Evolutionary conservation across 345 rosid species (phyloP), one percentile per base, ranked within the genome.

Genomic region (Aquilaria malaccensis): DNA sequence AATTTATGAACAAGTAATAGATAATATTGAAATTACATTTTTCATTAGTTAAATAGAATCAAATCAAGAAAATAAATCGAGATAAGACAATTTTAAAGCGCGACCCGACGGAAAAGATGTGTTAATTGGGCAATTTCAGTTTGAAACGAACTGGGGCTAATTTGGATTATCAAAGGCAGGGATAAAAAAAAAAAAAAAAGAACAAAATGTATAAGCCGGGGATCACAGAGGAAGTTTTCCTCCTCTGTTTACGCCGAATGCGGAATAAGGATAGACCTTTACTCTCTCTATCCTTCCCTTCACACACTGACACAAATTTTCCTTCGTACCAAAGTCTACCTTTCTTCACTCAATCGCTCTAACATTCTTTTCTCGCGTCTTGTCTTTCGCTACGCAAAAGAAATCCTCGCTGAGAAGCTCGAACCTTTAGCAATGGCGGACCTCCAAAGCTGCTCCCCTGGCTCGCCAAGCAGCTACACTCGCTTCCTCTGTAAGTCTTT

Each of bases 241-340:
- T 37, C 43, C 7, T 37, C 43, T 9, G 22, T 22, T 37, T 37
- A 5, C 43, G 43, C 43, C 43, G 43, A 37, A 37, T 37, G 43
- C 43, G 43, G 43, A 4, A 4, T 37, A 3, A 30, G 77, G 73
- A 74, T 78, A 70, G 73, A 66, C 62, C 30, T 60, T 30, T 13
- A 37, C 62, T 45, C 60, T 47, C 75, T 62, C 70, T 50, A 66
- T 30, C 0, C 56, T 59, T 11, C 9, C 33, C 65, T 68, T n/a
- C 48, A 45, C 63, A 70, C 66, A 62, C 64, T 71, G 67, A 50
- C 61, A 62, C 72, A 66, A n/a, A 45, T 71, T 62, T 80, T 63
- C 85, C 93, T 78, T 86, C 67, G 65, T 73, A 64, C 75, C 88
- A 72, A 88, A 85, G 89, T 83, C 95, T 82, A 67, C 93, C 84